Conservation (phyloP, 164 flowering plant genomes). For the Hamamelis virginiana region DNA sequence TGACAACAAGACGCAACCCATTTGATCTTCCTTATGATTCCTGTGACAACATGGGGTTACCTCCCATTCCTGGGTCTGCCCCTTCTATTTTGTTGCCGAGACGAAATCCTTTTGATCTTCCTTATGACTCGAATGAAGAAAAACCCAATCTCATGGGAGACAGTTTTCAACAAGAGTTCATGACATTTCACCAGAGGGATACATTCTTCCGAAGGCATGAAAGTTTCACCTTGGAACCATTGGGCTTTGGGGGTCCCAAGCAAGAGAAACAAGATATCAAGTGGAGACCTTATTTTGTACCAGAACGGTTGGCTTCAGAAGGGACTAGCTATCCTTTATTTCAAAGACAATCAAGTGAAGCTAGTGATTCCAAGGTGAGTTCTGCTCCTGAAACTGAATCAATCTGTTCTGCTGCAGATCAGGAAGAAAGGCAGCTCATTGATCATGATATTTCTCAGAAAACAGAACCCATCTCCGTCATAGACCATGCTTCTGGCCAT, state of each 20-base stretch:
- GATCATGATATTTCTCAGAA: conserved; percentile 42
- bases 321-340: conserved; percentile 42
- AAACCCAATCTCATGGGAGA: conserved; percentile 65
- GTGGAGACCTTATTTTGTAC: conserved; percentile 59
- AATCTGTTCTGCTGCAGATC: conserved; percentile 45
- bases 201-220: conserved; percentile 66
- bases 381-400: conserved; percentile 75
- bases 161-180: conserved; percentile 54
- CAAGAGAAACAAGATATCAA: conserved; percentile 40
- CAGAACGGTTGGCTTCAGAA: conserved; percentile 48
- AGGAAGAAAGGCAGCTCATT: conserved; percentile 41
- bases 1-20: conserved; percentile 64
- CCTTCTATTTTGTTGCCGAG: conserved; percentile 67
- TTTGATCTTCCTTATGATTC: conserved; percentile 69
- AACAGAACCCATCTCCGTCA: conserved; percentile 26
- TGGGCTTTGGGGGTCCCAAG: conserved; percentile 43
- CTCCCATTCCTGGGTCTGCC: conserved; percentile 89
- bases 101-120: conserved; percentile 86
- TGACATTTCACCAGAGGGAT: conserved; percentile 49
- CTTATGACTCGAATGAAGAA: conserved; percentile 74
- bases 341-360: conserved; percentile 64
- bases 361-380: conserved; percentile 71
- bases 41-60: conserved; percentile 46
- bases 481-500: conserved; percentile 30
- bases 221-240: conserved; percentile 66